Conservation (phyloP, 2,329 filamentous ascomycete genomes). For the Pezizomycotina sp. region DNA sequence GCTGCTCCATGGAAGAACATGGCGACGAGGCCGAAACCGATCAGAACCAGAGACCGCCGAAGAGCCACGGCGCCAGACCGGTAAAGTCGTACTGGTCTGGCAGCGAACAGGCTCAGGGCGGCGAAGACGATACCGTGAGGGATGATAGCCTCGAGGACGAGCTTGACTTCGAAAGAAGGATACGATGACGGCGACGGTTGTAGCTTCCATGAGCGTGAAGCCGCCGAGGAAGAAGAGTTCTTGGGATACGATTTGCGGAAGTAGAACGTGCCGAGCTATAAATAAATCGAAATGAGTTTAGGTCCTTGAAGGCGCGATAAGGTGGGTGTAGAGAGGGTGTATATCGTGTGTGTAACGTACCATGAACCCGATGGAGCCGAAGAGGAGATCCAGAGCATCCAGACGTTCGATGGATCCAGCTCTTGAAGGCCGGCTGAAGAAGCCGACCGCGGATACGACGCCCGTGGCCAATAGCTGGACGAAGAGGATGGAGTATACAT, state of each 20-base stretch:
- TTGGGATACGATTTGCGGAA: constrained; percentile 92
- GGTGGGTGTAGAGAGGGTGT: no score
- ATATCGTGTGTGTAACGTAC: no score
- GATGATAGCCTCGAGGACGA: constrained; percentile 79
- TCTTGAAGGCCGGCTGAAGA: constrained; percentile 64
- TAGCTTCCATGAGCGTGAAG: constrained; percentile 86
- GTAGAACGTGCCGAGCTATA: constrained; percentile 37
- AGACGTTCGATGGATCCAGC: constrained; percentile 75
- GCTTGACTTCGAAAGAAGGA: constrained; percentile 66
- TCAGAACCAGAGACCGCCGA: constrained; percentile 76
- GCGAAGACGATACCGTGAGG: constrained; percentile 74
- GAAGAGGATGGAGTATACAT: constrained; percentile 96
- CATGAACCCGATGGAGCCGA: constrained; percentile 42
- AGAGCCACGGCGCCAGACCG: constrained; percentile 88
- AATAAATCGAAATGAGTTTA: neutral
- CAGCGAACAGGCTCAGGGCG: constrained; percentile 72
- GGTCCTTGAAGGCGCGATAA: no score
- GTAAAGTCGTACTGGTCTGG: constrained; percentile 98
- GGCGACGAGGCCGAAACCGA: constrained; percentile 80
- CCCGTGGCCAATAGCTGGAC: constrained; percentile 78
- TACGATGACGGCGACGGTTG: constrained; percentile 80
- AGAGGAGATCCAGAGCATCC: constrained; percentile 67
- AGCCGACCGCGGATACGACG: constrained; percentile 63
- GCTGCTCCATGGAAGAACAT: constrained; percentile 70
- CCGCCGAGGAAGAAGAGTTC: constrained; percentile 74